Evolutionary conservation across 257 asterid species (phyloP).

Genomic region (Avicennia marina): DNA sequence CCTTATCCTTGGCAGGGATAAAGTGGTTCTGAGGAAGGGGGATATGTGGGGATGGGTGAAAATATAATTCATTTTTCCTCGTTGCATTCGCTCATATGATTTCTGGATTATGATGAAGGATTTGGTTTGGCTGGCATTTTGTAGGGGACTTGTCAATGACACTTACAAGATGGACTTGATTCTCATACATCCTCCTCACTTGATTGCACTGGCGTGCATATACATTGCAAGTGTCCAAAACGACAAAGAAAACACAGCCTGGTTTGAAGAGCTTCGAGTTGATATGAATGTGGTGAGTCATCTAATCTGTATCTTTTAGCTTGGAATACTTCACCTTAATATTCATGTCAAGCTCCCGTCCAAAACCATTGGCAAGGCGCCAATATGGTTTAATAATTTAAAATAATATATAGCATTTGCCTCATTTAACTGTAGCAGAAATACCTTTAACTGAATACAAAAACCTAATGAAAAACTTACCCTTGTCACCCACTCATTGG

Average conservation of each 20-base stretch:
- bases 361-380: not conserved
- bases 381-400: no score
- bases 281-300: conserved; percentile 87
- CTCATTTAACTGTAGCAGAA: no score
- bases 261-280: conserved; percentile 99
- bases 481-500: no score
- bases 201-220: conserved; percentile 82
- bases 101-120: not conserved
- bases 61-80: no score
- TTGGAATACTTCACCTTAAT: not conserved
- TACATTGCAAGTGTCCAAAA: conserved; percentile 81
- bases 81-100: no score
- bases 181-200: conserved; percentile 84
- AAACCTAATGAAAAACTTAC: no score
- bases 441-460: no score
- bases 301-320: not conserved
- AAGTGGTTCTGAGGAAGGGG: no score
- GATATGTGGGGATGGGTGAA: no score
- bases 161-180: conserved; percentile 95
- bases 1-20: no score
- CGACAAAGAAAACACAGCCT: conserved; percentile 86
- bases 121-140: conserved; percentile 13
- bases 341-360: not conserved
- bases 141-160: conserved; percentile 91
- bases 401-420: no score